Evolutionary conservation across 495 filamentous ascomycete genomes (phyloP).

Genomic region (Penicillium cosmopolitanum): DNA sequence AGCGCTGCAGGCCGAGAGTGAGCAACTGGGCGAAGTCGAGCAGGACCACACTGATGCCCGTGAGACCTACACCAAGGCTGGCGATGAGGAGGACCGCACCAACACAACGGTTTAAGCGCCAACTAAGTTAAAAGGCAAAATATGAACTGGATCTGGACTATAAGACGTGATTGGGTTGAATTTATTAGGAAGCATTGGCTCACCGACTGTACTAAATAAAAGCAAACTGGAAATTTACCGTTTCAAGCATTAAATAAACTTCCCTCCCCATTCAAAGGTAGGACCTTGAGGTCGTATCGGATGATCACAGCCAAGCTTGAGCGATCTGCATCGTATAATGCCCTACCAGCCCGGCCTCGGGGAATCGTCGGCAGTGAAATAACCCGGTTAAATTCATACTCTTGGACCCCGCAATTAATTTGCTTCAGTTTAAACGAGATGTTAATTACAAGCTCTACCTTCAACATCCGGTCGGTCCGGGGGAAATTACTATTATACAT

Average conservation of each 20-base stretch:
- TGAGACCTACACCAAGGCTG: slow-evolving; percentile 46
- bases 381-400: neutral
- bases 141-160: slow-evolving; percentile 1
- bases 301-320: too few relatives aligned
- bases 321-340: neutral
- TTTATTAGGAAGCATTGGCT: neutral
- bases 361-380: neutral
- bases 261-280: neutral
- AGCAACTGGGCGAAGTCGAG: slow-evolving; percentile 42
- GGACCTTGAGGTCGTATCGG: neutral
- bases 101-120: slow-evolving; percentile 45
- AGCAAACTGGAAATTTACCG: slow-evolving; percentile 17
- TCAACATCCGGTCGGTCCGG: neutral
- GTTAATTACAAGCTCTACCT: neutral
- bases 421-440: neutral
- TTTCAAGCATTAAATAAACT: slow-evolving; percentile 6
- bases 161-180: slow-evolving; percentile 7
- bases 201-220: slow-evolving; percentile 19
- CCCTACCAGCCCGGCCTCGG: neutral
- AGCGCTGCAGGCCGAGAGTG: slow-evolving; percentile 39
- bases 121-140: neutral
- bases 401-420: neutral
- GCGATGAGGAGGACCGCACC: slow-evolving; percentile 48
- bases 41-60: slow-evolving; percentile 41
- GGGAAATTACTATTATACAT: slow-evolving; percentile 4